These are phyloP conservation scores for Escallonia herrerae DNA, from an alignment of 129 eudicot genomes.

Conservation along the genomic window DNA sequence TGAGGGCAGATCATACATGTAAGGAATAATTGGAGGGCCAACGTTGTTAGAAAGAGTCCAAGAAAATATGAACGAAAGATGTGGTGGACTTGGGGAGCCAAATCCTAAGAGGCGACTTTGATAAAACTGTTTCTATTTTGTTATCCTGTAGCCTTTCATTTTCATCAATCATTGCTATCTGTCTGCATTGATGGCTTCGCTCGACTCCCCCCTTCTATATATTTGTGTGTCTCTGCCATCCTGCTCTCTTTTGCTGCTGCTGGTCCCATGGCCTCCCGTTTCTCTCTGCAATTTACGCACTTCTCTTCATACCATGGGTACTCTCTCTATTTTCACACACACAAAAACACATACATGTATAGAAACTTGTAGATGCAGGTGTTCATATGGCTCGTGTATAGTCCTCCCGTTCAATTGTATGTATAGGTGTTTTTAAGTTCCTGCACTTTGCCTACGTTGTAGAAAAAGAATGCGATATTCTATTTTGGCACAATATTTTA, in stretches of 20 bases:
- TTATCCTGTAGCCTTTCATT: neutral
- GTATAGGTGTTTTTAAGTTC: no score
- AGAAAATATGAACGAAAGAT: no score
- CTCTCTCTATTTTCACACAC: conserved; percentile 8
- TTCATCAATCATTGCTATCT: neutral
- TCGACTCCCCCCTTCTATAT: conserved; percentile 5
- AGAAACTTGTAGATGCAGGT: neutral
- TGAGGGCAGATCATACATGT: no score
- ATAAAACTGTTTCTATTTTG: conserved; percentile 2
- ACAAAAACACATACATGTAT: neutral
- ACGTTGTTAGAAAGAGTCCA: no score
- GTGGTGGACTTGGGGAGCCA: conserved; percentile 17
- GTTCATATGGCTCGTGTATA: no score
- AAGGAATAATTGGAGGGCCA: no score
- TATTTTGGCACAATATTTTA: no score
- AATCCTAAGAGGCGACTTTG: conserved; percentile 15
- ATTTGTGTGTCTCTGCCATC: conserved; percentile 11
- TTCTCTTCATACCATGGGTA: conserved; percentile 27
- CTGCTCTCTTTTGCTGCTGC: conserved; percentile 21
- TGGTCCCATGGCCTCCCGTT: conserved; percentile 36
- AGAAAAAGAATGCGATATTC: no score
- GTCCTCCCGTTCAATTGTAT: no score
- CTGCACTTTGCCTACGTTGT: no score
- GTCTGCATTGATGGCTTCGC: conserved; percentile 38
- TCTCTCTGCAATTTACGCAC: conserved; percentile 25